Base-by-base conservation (phyloP, 2,329 filamentous ascomycete species). In the Teratosphaeria nubilosa region DNA sequence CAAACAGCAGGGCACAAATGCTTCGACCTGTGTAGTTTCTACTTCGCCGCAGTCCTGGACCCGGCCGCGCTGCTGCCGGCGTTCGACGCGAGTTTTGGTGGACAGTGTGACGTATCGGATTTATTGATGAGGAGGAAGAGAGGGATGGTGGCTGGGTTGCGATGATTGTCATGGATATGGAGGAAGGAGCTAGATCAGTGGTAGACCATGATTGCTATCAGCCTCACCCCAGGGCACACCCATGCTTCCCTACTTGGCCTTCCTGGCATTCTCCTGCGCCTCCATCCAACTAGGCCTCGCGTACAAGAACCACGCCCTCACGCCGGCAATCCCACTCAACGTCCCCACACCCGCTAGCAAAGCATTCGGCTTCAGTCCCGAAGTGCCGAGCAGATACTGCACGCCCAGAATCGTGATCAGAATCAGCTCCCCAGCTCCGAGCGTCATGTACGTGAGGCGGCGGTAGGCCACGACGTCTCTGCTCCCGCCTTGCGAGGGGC, bases 231-330 rank as follows among this genome's bases (percentile, higher is more conserved):
- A 32, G 11, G 5, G 6, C 31, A 11, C 31, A n/a, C n/a, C n/a
- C n/a, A n/a, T n/a, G n/a, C 54, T 58, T 48, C 34, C n/a, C n/a
- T 16, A 48, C 41, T 48, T 20, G 16, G 51, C 55, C 53, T 64
- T 66, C 58, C 56, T 60, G 13, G 55, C 58, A 59, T 65, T 64
- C 41, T 30, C 56, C 61, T 63, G 63, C 32, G 57, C 56, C 50
- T 60, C 64, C 57, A 69, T 58, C 59, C 62, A 68, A 11, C 54
- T 51, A 13, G 66, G 66, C 58, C 62, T 62, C 55, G 56, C 58
- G 31, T 58, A 63, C 22, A 69, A 50, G 45, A 66, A 64, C 52
- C 59, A 67, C 11, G 51, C 53, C 34, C 66, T 57, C 57, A 63
- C 60, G 4, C 51, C 57, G 5, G 60, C 27, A 24, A 63, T 58